Evolutionary conservation across 2,329 filamentous ascomycete species (phyloP).

Genomic region (Xylariaceae sp.): DNA sequence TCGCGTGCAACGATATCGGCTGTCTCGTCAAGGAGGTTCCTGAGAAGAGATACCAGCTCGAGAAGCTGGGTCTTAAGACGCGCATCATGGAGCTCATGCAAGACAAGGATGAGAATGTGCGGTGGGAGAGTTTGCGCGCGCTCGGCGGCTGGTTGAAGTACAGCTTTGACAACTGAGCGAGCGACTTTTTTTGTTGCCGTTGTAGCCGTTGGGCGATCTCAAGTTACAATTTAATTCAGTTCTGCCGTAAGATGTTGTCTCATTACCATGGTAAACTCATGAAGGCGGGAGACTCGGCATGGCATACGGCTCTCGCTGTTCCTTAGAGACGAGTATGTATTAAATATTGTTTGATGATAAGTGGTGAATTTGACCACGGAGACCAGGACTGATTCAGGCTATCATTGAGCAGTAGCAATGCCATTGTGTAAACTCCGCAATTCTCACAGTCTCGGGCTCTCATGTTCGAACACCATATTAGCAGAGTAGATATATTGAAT

Average conservation of each 20-base stretch:
- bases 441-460: too few relatives aligned
- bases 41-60: conserved; percentile 72
- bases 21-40: conserved; percentile 83
- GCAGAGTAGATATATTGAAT: too few relatives aligned
- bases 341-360: not conserved
- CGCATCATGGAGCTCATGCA: conserved; percentile 92
- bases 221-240: conserved; percentile 10
- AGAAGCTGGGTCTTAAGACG: conserved; percentile 78
- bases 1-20: conserved; percentile 91
- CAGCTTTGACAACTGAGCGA: conserved; percentile 46
- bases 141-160: conserved; percentile 64
- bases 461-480: too few relatives aligned
- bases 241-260: not conserved
- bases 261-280: not conserved
- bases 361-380: not conserved
- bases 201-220: conserved; percentile 4
- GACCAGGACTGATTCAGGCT: too few relatives aligned
- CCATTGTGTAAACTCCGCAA: too few relatives aligned
- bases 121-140: conserved; percentile 88
- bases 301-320: not conserved
- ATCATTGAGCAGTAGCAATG: too few relatives aligned
- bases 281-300: not conserved
- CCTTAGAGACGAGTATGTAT: not conserved
- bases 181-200: not conserved
- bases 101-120: conserved; percentile 78